Conservation (phyloP, 805 yeast species). For the Metschnikowia continentalis region DNA sequence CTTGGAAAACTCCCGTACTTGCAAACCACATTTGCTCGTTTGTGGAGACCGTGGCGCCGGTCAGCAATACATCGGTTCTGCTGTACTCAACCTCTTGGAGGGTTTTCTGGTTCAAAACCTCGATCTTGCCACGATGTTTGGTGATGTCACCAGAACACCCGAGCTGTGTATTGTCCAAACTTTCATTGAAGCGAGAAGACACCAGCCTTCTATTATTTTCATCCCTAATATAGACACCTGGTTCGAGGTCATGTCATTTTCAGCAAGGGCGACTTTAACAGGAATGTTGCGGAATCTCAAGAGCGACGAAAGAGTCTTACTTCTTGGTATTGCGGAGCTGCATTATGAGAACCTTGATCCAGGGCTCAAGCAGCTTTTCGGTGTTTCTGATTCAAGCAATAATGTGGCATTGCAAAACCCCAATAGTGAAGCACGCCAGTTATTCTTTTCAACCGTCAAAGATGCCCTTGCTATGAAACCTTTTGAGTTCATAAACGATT, state of each 20-base stretch:
- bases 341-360: constrained; percentile 36
- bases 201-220: constrained; percentile 80
- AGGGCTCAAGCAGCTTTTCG: constrained; percentile 55
- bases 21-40: constrained; percentile 75
- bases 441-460: constrained; percentile 55
- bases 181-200: constrained; percentile 82
- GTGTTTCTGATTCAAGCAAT: constrained; percentile 44
- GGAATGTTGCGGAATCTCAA: constrained; percentile 65
- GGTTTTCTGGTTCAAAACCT: constrained; percentile 85
- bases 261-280: constrained; percentile 68
- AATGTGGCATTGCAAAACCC: constrained; percentile 46
- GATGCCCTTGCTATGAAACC: constrained; percentile 65
- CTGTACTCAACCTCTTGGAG: constrained; percentile 76
- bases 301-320: constrained; percentile 67
- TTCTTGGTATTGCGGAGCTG: constrained; percentile 69
- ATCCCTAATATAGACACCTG: constrained; percentile 82
- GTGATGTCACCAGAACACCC: constrained; percentile 75
- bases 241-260: constrained; percentile 60
- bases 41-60: constrained; percentile 79
- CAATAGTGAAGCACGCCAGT: constrained; percentile 39
- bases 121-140: constrained; percentile 71
- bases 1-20: constrained; percentile 58
- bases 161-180: constrained; percentile 82
- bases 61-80: constrained; percentile 79
- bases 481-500: constrained; percentile 59